These are phyloP conservation scores for Papilionanthe hybrid DNA, from an alignment of 116 monocot species.

Conservation along the genomic window DNA sequence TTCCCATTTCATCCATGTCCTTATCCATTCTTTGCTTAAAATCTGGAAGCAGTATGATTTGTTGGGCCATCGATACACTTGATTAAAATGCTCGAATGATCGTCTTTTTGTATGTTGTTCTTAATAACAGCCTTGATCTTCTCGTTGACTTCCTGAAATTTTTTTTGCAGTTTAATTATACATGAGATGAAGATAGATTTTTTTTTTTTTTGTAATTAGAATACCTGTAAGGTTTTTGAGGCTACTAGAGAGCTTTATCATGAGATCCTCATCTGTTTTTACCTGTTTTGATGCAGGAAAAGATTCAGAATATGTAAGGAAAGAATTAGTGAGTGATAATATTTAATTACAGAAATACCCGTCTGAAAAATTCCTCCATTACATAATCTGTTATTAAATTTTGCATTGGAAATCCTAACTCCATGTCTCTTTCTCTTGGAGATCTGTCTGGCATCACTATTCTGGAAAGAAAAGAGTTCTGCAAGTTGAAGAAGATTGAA, in stretches of 20 bases:
- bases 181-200: background rate
- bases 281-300: background rate
- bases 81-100: background rate
- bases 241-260: constrained; percentile 38
- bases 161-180: background rate
- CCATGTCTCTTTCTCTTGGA: constrained; percentile 30
- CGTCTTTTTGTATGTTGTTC: constrained; percentile 11
- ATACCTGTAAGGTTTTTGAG: constrained; percentile 49
- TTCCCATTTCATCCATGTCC: constrained; percentile 41
- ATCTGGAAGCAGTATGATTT: constrained; percentile 18
- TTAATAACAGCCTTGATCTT: constrained; percentile 50
- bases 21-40: constrained; percentile 51
- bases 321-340: background rate
- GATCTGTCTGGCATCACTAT: constrained; percentile 3
- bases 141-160: constrained; percentile 19
- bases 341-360: too few relatives aligned
- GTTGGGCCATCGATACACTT: background rate
- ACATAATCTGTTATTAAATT: constrained; percentile 22
- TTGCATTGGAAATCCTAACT: constrained; percentile 28
- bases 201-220: background rate
- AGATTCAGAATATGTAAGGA: background rate
- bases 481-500: background rate
- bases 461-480: constrained; percentile 25
- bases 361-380: too few relatives aligned
- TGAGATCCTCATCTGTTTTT: constrained; percentile 23